Evolutionary conservation across 192 early-diverging fungal species (phyloP).

Genomic region (Entomortierella lignicola): DNA sequence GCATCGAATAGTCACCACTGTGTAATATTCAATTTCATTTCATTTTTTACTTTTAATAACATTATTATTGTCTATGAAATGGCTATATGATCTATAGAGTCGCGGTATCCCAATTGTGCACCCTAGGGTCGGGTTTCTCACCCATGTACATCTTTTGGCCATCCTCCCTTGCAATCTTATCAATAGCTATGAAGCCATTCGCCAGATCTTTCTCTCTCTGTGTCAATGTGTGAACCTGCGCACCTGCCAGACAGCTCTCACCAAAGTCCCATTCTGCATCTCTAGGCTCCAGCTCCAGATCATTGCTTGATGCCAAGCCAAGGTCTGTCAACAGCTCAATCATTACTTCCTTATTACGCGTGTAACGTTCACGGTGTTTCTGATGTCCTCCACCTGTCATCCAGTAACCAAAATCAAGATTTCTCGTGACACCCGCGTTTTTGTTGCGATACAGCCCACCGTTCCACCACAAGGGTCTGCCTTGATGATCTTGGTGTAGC

Average conservation of each 20-base stretch:
- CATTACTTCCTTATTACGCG: conserved; percentile 31
- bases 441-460: conserved; percentile 63
- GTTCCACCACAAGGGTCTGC: conserved; percentile 63
- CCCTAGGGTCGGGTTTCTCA: conserved; percentile 20
- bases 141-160: not conserved
- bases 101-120: conserved; percentile 33
- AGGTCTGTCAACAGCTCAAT: conserved; percentile 24
- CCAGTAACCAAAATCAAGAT: conserved; percentile 56
- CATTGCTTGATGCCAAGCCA: conserved; percentile 12
- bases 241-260: conserved; percentile 40
- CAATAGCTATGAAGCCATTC: conserved; percentile 23
- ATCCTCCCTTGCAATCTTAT: conserved; percentile 34
- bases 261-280: conserved; percentile 41
- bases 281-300: conserved; percentile 5
- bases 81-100: not conserved
- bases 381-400: conserved; percentile 49
- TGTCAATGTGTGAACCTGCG: not conserved
- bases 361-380: conserved; percentile 38
- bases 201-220: conserved; percentile 16
- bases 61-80: no score
- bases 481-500: conserved; percentile 56
- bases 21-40: no score
- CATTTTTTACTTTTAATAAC: no score
- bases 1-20: no score
- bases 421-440: conserved; percentile 47